Base-by-base conservation (phyloP, 257 asterid species). In the Nicotiana undulata region DNA sequence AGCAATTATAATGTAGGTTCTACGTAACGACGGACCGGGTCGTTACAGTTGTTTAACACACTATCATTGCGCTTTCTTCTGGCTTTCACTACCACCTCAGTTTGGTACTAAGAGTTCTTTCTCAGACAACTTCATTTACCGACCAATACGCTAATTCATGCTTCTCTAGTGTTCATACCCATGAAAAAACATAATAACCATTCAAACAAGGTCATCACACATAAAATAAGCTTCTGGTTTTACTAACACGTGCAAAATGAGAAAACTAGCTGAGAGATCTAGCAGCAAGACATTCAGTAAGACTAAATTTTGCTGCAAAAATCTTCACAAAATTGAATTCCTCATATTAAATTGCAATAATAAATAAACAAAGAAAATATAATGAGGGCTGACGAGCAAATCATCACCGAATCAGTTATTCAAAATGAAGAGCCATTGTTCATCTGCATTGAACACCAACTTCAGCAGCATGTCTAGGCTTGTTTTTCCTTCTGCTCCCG, bases 401-500 rank as follows among this genome's bases (percentile, higher is more conserved):
- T 55, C 56, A 51, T 51, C 56, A 11, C 56, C 13, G 56, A 51
- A 51, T 10, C 56, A 51, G 18, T 51, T 51, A 51, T 55, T 17
- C 22, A 55, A 53, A 17, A 18, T 17, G 22, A 6, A 9, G 58
- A 40, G 18, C 49, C 49, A 52, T n/a, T 70, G 58, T 32, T 90
- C 84, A 91, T 80, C 75, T 87, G 94, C 97, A 91, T 84, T 93
- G 93, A 64, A 93, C 95, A 8, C 95, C 97, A 85, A 88, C 97
- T 86, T 92, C 98, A 84, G 97, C 97, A 78, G 97, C 98, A 8
- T 97, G 88, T n/a, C 95, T 89, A 49, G 98, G 98, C 87, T 90
- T 93, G 84, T 87, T 92, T 89, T 93, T 93, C 89, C 98, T 89
- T 80, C 97, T 76, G 86, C 95, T 92, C 74, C 96, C 92, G 0